Conservation (phyloP, 1,139 yeast species). For the Hyphopichia fennica region DNA sequence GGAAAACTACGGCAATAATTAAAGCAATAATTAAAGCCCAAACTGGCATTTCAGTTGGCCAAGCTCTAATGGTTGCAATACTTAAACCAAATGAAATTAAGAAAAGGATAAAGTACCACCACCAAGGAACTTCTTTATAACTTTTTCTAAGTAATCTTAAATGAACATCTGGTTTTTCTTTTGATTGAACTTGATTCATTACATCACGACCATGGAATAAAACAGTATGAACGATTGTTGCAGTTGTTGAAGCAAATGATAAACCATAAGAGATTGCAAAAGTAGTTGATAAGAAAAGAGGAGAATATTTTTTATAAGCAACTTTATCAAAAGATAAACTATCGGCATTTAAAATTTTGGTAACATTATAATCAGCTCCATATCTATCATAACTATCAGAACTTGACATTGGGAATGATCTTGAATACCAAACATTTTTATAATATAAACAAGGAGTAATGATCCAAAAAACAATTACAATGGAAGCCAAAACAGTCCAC, state of each 20-base stretch:
- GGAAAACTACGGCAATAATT: conserved; percentile 39
- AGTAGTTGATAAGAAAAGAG: conserved; percentile 61
- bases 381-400: conserved; percentile 40
- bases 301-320: conserved; percentile 50
- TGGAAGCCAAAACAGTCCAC: conserved; percentile 48
- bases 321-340: conserved; percentile 43
- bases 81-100: conserved; percentile 39
- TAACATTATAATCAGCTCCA: conserved; percentile 34
- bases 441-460: conserved; percentile 43
- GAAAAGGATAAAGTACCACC: conserved; percentile 60
- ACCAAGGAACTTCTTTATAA: conserved; percentile 63
- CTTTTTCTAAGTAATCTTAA: conserved; percentile 54
- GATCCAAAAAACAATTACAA: conserved; percentile 44
- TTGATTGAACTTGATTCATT: conserved; percentile 40
- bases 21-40: conserved; percentile 51
- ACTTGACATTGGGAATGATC: conserved; percentile 44
- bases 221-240: conserved; percentile 55
- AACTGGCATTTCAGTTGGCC: conserved; percentile 47
- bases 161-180: conserved; percentile 59
- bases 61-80: conserved; percentile 37
- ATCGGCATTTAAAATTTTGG: conserved; percentile 39
- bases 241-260: conserved; percentile 61
- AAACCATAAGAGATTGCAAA: conserved; percentile 62
- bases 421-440: conserved; percentile 44
- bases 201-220: conserved; percentile 60